Conservation (phyloP, 768 basidiomycete species). For the Kwoniella heveanensis region DNA sequence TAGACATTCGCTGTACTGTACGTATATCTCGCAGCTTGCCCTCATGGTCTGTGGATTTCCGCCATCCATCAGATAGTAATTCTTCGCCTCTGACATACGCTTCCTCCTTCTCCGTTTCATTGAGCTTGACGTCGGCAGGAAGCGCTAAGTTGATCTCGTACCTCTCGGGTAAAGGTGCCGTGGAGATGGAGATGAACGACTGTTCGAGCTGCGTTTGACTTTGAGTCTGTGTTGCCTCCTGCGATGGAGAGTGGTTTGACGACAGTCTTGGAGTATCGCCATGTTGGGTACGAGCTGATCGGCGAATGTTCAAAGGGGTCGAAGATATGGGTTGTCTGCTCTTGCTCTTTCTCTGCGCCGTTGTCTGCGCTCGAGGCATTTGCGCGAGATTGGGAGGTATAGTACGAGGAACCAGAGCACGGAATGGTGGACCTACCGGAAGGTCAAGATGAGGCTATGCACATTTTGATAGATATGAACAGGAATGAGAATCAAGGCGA, state of each 20-base stretch:
- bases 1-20: not conserved
- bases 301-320: not conserved
- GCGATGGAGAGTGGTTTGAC: not conserved
- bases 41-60: conserved; percentile 5
- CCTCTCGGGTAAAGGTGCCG: conserved; percentile 11
- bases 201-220: conserved; percentile 6
- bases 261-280: not conserved
- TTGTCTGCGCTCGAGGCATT: not conserved
- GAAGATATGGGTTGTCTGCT: not conserved
- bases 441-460: too few species aligned
- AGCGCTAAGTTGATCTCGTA: conserved; percentile 19
- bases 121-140: conserved; percentile 5
- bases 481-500: too few species aligned
- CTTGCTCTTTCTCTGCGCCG: not conserved
- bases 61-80: conserved; percentile 21
- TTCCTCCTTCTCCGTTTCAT: not conserved
- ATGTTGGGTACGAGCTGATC: not conserved
- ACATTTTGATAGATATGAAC: too few species aligned
- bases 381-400: not conserved
- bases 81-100: conserved; percentile 23
- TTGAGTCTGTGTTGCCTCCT: not conserved
- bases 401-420: too few species aligned
- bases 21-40: not conserved
- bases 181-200: conserved; percentile 19
- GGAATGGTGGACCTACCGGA: too few species aligned